phyloP scores from a whole-genome alignment of 2,329 filamentous ascomycete species.

The Gyromitra esculenta region DNA sequence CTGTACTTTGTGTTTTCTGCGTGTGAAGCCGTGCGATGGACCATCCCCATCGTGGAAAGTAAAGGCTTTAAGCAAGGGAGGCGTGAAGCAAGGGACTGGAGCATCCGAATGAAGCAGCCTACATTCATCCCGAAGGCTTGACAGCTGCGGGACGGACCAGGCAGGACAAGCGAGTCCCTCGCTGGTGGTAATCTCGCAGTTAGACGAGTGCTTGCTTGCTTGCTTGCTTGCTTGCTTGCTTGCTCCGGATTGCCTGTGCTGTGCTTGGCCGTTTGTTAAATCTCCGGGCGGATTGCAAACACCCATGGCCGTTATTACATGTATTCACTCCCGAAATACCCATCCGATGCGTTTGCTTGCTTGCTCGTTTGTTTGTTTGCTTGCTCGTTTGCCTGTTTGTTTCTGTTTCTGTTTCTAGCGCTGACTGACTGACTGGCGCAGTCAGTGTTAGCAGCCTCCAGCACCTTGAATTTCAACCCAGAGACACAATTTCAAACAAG shows the following conservation, averaged over 20 bases:
- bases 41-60: too few relatives aligned
- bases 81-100: neutral
- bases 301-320: too few relatives aligned
- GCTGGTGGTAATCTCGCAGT: neutral
- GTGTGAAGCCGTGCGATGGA: too few relatives aligned
- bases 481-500: slow-evolving; percentile 8
- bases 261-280: slow-evolving; percentile 13
- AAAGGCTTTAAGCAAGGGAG: neutral
- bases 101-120: slow-evolving; percentile 9
- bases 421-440: too few relatives aligned
- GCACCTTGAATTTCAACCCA: neutral
- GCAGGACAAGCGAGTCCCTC: too few relatives aligned
- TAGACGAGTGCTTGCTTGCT: too few relatives aligned
- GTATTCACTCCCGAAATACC: slow-evolving; percentile 5
- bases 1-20: too few relatives aligned
- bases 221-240: too few relatives aligned
- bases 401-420: too few relatives aligned
- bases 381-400: too few relatives aligned
- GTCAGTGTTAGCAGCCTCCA: too few relatives aligned
- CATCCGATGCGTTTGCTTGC: neutral
- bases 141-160: neutral
- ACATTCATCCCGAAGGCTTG: neutral
- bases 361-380: too few relatives aligned
- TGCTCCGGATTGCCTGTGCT: neutral
- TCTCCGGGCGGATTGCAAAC: slow-evolving; percentile 1